Conservation (phyloP, 306 rosid genomes). For the Gastrolobium bilobum region DNA sequence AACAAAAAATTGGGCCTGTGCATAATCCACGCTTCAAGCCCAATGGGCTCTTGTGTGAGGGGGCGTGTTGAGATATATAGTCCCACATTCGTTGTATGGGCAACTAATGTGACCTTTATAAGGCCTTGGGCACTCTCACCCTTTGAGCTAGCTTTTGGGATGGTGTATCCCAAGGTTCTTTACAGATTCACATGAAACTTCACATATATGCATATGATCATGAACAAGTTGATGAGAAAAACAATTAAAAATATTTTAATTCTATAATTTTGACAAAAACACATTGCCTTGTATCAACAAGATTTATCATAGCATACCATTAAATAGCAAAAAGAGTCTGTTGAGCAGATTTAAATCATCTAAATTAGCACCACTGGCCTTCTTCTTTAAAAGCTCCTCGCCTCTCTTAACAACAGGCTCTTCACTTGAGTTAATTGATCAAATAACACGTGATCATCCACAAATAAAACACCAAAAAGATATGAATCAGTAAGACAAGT, state of each 20-base stretch:
- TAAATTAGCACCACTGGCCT: conserved; percentile 80
- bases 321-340: conserved; percentile 78
- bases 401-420: conserved; percentile 92
- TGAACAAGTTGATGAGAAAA: conserved; percentile 31
- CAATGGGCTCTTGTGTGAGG: too few relatives aligned
- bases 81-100: too few relatives aligned
- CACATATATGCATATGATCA: conserved; percentile 20
- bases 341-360: conserved; percentile 81
- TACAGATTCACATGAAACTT: conserved; percentile 29
- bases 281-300: conserved; percentile 21
- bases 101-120: too few relatives aligned
- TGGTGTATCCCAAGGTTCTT: too few relatives aligned
- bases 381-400: conserved; percentile 97
- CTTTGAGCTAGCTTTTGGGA: too few relatives aligned
- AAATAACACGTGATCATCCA: conserved; percentile 52
- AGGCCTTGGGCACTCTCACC: too few relatives aligned
- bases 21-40: too few relatives aligned
- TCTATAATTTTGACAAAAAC: conserved; percentile 17
- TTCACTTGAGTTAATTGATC: conserved; percentile 77
- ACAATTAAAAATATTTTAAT: conserved; percentile 13
- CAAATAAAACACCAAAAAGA: conserved; percentile 50
- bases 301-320: conserved; percentile 67
- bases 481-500: conserved; percentile 35
- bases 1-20: too few relatives aligned
- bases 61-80: too few relatives aligned